These are phyloP conservation scores for Hygrocybe coccinea DNA, from an alignment of 768 basidiomycete species.

Conservation along the genomic window DNA sequence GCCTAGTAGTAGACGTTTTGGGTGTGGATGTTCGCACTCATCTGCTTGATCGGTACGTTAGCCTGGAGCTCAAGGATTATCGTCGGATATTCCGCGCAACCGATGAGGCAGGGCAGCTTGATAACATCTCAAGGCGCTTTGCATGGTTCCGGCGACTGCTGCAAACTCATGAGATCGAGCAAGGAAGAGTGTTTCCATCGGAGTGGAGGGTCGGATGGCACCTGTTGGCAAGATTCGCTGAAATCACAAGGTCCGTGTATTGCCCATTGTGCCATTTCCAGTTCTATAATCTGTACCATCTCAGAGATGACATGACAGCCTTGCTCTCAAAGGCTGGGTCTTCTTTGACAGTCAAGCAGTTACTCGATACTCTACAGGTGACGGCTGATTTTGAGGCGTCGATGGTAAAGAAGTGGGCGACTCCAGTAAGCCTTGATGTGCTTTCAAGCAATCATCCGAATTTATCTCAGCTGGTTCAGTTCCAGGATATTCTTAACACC, in stretches of 20 bases:
- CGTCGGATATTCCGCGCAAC: slow-evolving; percentile 89
- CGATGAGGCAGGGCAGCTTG: slow-evolving; percentile 94
- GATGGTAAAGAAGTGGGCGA: slow-evolving; percentile 78
- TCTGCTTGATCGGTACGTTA: slow-evolving; percentile 83
- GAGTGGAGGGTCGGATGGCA: slow-evolving; percentile 85
- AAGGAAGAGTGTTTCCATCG: slow-evolving; percentile 74
- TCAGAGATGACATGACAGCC: slow-evolving; percentile 77
- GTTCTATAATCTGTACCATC: not conserved
- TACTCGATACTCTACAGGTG: slow-evolving; percentile 83
- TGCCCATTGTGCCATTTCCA: not conserved
- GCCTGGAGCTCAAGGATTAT: slow-evolving; percentile 90
- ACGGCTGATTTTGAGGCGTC: slow-evolving; percentile 84
- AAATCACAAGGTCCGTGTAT: slow-evolving; percentile 73
- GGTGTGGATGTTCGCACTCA: slow-evolving; percentile 78
- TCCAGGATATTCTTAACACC: slow-evolving; percentile 58
- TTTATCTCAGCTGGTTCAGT: slow-evolving; percentile 33
- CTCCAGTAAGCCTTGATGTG: slow-evolving; percentile 44
- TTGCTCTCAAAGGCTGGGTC: slow-evolving; percentile 75
- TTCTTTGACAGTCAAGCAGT: slow-evolving; percentile 64
- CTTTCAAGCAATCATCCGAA: not conserved
- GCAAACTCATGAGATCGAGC: slow-evolving; percentile 82
- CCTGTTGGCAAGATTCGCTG: slow-evolving; percentile 80
- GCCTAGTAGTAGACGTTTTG: slow-evolving; percentile 83
- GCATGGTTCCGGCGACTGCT: slow-evolving; percentile 91
- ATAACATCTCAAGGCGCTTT: slow-evolving; percentile 88